Conservation (phyloP, 805 yeast genomes). For the Schwanniomyces occidentalis region DNA sequence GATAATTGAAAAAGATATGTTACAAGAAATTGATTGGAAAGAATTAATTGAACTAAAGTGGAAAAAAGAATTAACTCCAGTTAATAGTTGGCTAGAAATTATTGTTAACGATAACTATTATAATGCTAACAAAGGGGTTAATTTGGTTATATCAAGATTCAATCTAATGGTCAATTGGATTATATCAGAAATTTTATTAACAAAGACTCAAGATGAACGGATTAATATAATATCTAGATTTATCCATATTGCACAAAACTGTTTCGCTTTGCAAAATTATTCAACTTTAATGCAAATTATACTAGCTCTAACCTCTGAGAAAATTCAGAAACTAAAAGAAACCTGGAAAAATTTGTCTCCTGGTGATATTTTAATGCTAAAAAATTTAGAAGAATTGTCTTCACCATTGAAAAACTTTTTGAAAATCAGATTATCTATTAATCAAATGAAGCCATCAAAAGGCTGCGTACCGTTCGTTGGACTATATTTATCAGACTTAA, state of each 20-base stretch:
- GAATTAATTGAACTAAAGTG: conserved; percentile 78
- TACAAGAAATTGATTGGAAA: conserved; percentile 88
- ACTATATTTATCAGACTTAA: conserved; percentile 77
- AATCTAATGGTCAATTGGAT: conserved; percentile 91
- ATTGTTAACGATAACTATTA: conserved; percentile 54
- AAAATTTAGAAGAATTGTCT: conserved; percentile 65
- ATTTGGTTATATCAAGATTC: conserved; percentile 80
- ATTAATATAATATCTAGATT: conserved; percentile 76
- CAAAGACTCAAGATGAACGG: conserved; percentile 58
- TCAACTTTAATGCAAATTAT: conserved; percentile 87
- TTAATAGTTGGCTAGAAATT: conserved; percentile 81
- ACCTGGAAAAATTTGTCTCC: conserved; percentile 78
- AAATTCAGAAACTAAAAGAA: conserved; percentile 55
- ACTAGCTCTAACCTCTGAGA: conserved; percentile 71
- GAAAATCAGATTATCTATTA: conserved; percentile 62
- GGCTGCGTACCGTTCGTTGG: conserved; percentile 94
- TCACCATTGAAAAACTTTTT: conserved; percentile 76
- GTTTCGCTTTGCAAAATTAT: conserved; percentile 72
- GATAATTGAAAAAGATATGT: conserved; percentile 78
- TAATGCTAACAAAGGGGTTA: conserved; percentile 65
- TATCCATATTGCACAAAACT: conserved; percentile 80
- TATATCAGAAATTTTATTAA: conserved; percentile 78
- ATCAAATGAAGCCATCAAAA: conserved; percentile 55
- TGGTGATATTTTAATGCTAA: conserved; percentile 68
- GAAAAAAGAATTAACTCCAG: conserved; percentile 65